Conservation (phyloP, 495 filamentous ascomycete genomes). For the Aspergillus kassunensis region DNA sequence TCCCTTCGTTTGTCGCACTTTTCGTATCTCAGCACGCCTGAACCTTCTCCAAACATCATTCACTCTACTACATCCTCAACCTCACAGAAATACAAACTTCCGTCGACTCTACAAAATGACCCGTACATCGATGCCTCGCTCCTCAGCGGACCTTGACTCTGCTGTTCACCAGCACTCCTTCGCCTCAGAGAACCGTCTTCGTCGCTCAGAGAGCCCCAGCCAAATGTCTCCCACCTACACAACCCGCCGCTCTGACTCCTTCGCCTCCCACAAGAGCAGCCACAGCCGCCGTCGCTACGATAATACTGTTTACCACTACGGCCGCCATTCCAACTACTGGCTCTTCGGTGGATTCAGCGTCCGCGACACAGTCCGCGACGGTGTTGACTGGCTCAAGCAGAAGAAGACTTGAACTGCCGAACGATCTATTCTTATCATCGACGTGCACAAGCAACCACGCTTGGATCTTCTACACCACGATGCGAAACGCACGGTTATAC, state of each 20-base stretch:
- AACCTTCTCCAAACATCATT: background rate
- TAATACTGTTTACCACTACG: conserved; percentile 41
- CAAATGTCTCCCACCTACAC: conserved; percentile 20
- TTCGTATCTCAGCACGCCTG: background rate
- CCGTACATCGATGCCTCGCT: conserved; percentile 7
- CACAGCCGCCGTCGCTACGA: conserved; percentile 40
- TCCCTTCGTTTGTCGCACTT: background rate
- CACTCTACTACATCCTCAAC: background rate
- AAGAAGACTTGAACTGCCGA: conserved; percentile 13
- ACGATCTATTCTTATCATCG: too few relatives aligned
- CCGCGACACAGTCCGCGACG: conserved; percentile 42
- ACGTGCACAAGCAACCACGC: too few relatives aligned
- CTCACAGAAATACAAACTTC: too few relatives aligned
- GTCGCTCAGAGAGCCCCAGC: conserved; percentile 17
- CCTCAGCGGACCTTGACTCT: conserved; percentile 16
- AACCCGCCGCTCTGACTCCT: conserved; percentile 19
- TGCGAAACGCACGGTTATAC: too few relatives aligned
- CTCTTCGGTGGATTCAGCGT: conserved; percentile 48
- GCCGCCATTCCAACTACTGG: conserved; percentile 50
- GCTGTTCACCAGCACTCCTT: conserved; percentile 18
- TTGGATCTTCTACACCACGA: too few relatives aligned
- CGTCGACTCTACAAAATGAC: conserved; percentile 10
- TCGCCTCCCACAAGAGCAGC: conserved; percentile 24
- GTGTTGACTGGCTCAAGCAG: conserved; percentile 42
- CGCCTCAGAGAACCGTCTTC: conserved; percentile 1